Conservation (phyloP, 305 asterid species). For the Plantago coronopus region DNA sequence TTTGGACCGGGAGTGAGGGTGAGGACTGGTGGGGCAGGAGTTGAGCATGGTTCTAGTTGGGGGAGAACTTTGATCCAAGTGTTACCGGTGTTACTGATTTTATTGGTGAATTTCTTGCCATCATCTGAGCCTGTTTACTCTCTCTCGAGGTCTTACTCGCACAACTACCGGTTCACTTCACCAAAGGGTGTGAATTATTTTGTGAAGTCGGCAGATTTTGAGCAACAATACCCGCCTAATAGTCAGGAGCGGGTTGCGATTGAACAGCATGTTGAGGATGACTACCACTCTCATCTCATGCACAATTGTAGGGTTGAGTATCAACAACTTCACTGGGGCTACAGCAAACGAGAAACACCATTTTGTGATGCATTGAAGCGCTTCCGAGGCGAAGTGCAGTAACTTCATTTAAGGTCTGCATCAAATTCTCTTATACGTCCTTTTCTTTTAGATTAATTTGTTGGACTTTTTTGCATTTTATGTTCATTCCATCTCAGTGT, state of each 20-base stretch:
- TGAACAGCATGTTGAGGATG: slow-evolving; percentile 64
- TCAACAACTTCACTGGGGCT: slow-evolving; percentile 82
- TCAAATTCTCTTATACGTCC: neutral
- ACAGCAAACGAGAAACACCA: slow-evolving; percentile 64
- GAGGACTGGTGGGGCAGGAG: slow-evolving; percentile 61
- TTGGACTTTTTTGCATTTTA: neutral
- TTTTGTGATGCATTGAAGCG: slow-evolving; percentile 75
- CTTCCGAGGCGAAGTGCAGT: slow-evolving; percentile 51
- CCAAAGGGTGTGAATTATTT: slow-evolving; percentile 73
- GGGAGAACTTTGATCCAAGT: slow-evolving; percentile 57
- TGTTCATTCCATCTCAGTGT: neutral
- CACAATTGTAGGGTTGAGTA: slow-evolving; percentile 73
- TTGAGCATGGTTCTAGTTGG: slow-evolving; percentile 59
- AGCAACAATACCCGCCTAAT: slow-evolving; percentile 59
- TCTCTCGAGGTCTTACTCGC: slow-evolving; percentile 45
- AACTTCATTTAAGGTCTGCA: slow-evolving; percentile 37
- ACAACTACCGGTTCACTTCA: slow-evolving; percentile 49
- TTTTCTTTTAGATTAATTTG: neutral
- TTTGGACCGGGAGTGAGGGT: slow-evolving; percentile 84
- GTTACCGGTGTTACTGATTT: slow-evolving; percentile 63
- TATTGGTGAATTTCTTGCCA: slow-evolving; percentile 76
- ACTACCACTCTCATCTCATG: slow-evolving; percentile 51
- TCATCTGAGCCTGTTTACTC: slow-evolving; percentile 76
- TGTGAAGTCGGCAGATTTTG: slow-evolving; percentile 63
- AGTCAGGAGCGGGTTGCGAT: slow-evolving; percentile 50